A percentile compares a stretch with the other conserved stretches of the same genome.
phyloP scores from a whole-genome alignment of 1,284 basidiomycete genomes.

The Ustilago bromivora region DNA sequence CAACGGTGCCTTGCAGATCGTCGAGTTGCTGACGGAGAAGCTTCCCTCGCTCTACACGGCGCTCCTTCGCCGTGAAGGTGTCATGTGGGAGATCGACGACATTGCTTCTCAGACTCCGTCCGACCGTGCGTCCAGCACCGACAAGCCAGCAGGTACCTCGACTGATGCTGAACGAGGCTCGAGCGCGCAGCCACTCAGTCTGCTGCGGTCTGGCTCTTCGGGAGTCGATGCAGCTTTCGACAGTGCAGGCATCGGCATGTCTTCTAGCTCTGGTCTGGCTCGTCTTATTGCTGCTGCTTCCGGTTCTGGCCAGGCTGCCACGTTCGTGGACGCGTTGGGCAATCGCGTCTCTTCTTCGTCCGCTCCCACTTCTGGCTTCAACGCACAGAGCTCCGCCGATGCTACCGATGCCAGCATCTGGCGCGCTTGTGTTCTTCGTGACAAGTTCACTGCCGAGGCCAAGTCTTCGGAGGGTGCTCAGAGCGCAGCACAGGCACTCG shows the following conservation, averaged over 20 bases:
- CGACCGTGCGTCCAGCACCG: conserved; percentile 78
- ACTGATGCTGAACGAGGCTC: conserved; percentile 75
- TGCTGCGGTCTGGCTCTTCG: conserved; percentile 21
- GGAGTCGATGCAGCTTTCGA: conserved; percentile 17
- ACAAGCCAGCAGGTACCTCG: conserved; percentile 79
- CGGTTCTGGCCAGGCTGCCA: conserved; percentile 21
- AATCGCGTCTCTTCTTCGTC: conserved; percentile 25
- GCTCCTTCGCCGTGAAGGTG: conserved; percentile 63
- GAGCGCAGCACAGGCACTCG: conserved; percentile 56
- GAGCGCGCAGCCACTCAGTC: conserved; percentile 22
- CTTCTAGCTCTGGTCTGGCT: conserved; percentile 33
- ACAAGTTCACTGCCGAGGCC: conserved; percentile 51
- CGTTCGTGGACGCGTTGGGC: conserved; percentile 22
- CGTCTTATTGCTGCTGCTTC: conserved; percentile 43
- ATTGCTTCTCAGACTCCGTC: conserved; percentile 57
- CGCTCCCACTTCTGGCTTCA: conserved; percentile 20
- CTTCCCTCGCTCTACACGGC: conserved; percentile 61
- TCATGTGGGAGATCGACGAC: conserved; percentile 66
- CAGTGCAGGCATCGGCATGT: conserved; percentile 19
- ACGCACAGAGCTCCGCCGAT: conserved; percentile 41
- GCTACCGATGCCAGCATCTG: conserved; percentile 63
- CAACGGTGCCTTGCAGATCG: conserved; percentile 64
- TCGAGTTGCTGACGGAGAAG: conserved; percentile 65
- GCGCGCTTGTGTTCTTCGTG: conserved; percentile 59
- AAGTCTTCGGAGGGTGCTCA: conserved; percentile 52